Conservation (phyloP, 176 grass and related monocot genomes). For the Triticum timopheevii region DNA sequence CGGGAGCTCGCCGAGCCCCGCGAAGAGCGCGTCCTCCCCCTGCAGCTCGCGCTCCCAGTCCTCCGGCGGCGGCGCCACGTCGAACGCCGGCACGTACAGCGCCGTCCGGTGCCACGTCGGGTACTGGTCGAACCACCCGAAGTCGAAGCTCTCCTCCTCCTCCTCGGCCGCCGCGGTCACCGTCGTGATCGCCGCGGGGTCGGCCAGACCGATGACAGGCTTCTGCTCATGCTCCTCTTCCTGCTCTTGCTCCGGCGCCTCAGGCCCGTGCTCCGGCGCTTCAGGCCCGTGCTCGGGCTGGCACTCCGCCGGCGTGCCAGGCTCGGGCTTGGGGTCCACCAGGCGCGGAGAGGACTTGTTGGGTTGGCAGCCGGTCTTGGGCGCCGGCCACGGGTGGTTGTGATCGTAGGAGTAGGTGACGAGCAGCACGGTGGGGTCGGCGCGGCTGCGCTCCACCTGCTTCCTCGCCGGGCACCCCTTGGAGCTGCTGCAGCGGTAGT, state of each 20-base stretch:
- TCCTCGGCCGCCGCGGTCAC: constrained; percentile 2
- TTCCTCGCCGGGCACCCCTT: constrained; percentile 96
- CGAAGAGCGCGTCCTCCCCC: constrained; percentile 84
- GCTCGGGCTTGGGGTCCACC: constrained; percentile 33
- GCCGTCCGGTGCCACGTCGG: constrained; percentile 41
- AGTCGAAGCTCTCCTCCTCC: constrained; percentile 48
- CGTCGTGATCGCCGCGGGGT: not conserved
- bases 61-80: constrained; percentile 40
- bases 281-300: constrained; percentile 1
- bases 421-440: constrained; percentile 70
- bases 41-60: constrained; percentile 49
- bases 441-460: constrained; percentile 86
- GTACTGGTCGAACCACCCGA: constrained; percentile 44
- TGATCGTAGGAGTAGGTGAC: constrained; percentile 94
- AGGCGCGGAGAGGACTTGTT: constrained; percentile 31
- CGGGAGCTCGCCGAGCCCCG: constrained; percentile 86
- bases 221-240: not conserved
- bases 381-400: constrained; percentile 68
- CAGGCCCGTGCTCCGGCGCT: constrained; percentile 12
- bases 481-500: constrained; percentile 91
- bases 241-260: not conserved
- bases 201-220: not conserved
- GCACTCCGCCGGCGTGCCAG: not conserved
- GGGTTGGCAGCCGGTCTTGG: constrained; percentile 52
- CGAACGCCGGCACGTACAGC: constrained; percentile 50